Evolutionary conservation across 192 early-diverging fungal species (phyloP), one percentile per base, ranked within the genome.

Genomic region (Linnemannia schmuckeri): DNA sequence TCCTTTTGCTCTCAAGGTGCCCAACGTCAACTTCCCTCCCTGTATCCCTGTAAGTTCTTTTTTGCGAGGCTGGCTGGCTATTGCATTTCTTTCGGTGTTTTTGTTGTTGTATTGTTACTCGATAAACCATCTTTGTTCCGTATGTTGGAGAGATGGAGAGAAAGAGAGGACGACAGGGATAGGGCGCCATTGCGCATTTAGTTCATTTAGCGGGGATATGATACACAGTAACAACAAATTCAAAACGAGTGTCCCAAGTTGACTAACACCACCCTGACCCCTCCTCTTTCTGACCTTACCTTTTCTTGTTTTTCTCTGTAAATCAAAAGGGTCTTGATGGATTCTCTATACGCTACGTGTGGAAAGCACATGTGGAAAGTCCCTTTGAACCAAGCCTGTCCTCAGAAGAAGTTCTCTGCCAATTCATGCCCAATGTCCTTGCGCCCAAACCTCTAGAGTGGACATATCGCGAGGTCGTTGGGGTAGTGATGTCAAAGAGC

Each of bases 1-100:
- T 49, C 85, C 85, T 10, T 87, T 87, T 63, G 85, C 85, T 2
- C 85, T 87, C 71, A 87, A 87, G 57, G 85, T 87, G 6, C 85
- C 85, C 30, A 87, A 87, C 42, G 80, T 87, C 30, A 87, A 87
- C 35, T 87, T 87, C 20, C 85, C 85, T 1, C 85, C 85, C 13
- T 87, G 85, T 70, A 87, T 87, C 40, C 85, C 85, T 20, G 85
- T 87, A 87, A 81, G 79, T 81, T 57, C 42, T 18, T 4, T 22
- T 52, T 74, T 33, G 30, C 30, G 27, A 22, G n/a, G 8, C 61
- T n/a, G 30, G 6, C n/a, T 57, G 22, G 55, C 24, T 57, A 47
- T 47, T 0, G 46, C 5, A 47, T 6, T 8, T n/a, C 6, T 27
- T 9, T 27, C 27, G 24, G 55, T 27, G 55, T 10, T 57, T 27